phyloP scores from a whole-genome alignment of 2,329 filamentous ascomycete species.

The Botrytis byssoidea region DNA sequence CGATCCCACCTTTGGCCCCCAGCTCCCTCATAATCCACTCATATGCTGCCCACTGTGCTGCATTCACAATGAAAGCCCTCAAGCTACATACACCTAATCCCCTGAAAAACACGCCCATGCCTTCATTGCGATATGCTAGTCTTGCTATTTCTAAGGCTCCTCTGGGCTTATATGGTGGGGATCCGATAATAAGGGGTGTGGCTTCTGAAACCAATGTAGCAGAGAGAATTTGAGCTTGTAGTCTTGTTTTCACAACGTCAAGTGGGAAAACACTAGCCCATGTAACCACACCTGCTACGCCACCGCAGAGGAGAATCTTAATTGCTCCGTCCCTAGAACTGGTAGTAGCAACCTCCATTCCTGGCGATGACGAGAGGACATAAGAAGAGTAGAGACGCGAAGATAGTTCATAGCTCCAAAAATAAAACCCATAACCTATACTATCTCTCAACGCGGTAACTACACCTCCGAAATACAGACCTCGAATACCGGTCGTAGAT shows the following conservation, averaged over 20 bases:
- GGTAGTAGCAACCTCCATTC: slow-evolving; percentile 19
- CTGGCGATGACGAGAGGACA: slow-evolving; percentile 42
- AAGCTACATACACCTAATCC: slow-evolving; percentile 79
- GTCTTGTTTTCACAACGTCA: slow-evolving; percentile 86
- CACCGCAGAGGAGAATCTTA: slow-evolving; percentile 77
- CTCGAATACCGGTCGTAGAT: slow-evolving; percentile 58
- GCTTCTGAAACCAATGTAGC: slow-evolving; percentile 24
- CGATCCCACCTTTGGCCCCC: slow-evolving; percentile 25
- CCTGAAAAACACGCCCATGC: slow-evolving; percentile 64
- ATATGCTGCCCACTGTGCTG: slow-evolving; percentile 88
- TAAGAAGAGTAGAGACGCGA: slow-evolving; percentile 47
- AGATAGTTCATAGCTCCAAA: slow-evolving; percentile 84
- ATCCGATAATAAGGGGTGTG: slow-evolving; percentile 41
- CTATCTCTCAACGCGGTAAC: slow-evolving; percentile 82
- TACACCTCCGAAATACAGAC: slow-evolving; percentile 76
- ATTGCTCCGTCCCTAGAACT: slow-evolving; percentile 47
- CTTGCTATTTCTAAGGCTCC: slow-evolving; percentile 63
- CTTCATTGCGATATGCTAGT: slow-evolving; percentile 63
- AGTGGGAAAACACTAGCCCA: slow-evolving; percentile 91
- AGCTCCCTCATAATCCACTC: slow-evolving; percentile 77
- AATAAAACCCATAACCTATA: slow-evolving; percentile 96
- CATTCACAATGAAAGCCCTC: slow-evolving; percentile 88
- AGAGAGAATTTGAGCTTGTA: slow-evolving; percentile 67
- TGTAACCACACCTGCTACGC: slow-evolving; percentile 80
- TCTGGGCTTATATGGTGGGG: slow-evolving; percentile 36